Evolutionary conservation across 306 rosid species (phyloP), one percentile per base, ranked within the genome.

Genomic region (Dalbergia oliveri): DNA sequence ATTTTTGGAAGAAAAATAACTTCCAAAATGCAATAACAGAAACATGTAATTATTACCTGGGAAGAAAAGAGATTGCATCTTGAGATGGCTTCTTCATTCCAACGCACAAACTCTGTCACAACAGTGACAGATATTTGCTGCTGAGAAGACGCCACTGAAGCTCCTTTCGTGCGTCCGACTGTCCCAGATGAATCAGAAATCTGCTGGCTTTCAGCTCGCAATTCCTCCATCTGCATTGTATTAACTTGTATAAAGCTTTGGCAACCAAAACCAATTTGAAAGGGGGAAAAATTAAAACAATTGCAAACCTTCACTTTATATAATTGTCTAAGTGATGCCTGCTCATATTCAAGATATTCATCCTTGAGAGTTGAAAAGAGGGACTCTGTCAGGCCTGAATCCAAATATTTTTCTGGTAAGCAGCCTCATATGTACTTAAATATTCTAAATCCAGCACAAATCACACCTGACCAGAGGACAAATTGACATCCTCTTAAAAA

Each of bases 81-180:
- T 78, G 97, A 60, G 85, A 96, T 87, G 84, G 99, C 97, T 89
- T 96, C 99, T 88, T 96, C 99, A 86, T 96, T 96, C 99, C 99
- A 96, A 19, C 97, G 97, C 60, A 91, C 97, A 89, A 96, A 93
- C 89, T 96, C 98, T 74, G 99, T 96, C 57, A 96, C 97, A 82
- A 93, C 93, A 76, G 99, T 91, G 68, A 96, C 98, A 85, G 99
- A 96, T 85, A 96, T 93, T 91, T 93, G 98, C 79, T 88, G 98
- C 82, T 89, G 94, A 70, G 97, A 91, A 82, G 94, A 79, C 84
- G 94, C 82, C 63, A 89, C 82, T 0, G 98, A 66, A 84, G 94
- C 88, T 77, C 99, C 97, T 87, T 86, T 96, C 18, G 98, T 82
- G 69, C 98, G 99, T 53, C 98, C 99, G 54, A 92, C 86, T 79